phyloP scores from a whole-genome alignment of 129 eudicot species.

The Flaveria brownii region DNA sequence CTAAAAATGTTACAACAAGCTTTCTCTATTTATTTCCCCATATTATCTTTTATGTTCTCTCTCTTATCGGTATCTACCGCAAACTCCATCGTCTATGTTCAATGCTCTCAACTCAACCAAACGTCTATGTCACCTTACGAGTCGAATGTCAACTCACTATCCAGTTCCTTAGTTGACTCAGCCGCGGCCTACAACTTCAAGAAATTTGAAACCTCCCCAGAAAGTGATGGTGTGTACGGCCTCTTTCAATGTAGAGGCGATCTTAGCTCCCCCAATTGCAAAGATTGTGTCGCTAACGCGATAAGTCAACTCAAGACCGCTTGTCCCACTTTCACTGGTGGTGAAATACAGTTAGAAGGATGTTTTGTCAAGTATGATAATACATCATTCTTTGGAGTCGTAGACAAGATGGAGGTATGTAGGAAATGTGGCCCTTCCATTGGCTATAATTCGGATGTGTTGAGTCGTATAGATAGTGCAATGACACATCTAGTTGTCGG shows the following conservation, averaged over 20 bases:
- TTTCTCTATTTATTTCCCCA: not conserved
- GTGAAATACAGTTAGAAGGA: conserved; percentile 56
- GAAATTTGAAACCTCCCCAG: conserved; percentile 8
- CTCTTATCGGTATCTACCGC: not conserved
- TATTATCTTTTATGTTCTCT: not conserved
- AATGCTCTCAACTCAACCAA: conserved; percentile 7
- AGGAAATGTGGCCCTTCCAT: conserved; percentile 55
- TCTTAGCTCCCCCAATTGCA: conserved; percentile 43
- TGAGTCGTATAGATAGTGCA: conserved; percentile 39
- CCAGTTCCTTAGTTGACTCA: conserved; percentile 10
- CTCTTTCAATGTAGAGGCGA: conserved; percentile 39
- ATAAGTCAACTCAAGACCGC: conserved; percentile 49
- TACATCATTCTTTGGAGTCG: conserved; percentile 47
- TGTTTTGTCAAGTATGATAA: conserved; percentile 57
- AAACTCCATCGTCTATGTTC: not conserved
- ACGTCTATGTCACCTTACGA: not conserved
- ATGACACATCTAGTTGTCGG: conserved; percentile 39
- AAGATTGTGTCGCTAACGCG: conserved; percentile 41
- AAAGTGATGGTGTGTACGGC: conserved; percentile 46
- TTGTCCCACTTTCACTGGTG: conserved; percentile 52
- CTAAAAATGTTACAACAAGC: conserved; percentile 3
- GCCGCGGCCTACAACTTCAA: conserved; percentile 8
- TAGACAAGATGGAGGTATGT: conserved; percentile 51
- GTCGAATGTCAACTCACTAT: conserved; percentile 1
- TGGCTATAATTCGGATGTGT: conserved; percentile 44